Evolutionary conservation across 2,329 filamentous ascomycete genomes (phyloP), one percentile per base, ranked within the genome.

Genomic region (Didymella segeticola): DNA sequence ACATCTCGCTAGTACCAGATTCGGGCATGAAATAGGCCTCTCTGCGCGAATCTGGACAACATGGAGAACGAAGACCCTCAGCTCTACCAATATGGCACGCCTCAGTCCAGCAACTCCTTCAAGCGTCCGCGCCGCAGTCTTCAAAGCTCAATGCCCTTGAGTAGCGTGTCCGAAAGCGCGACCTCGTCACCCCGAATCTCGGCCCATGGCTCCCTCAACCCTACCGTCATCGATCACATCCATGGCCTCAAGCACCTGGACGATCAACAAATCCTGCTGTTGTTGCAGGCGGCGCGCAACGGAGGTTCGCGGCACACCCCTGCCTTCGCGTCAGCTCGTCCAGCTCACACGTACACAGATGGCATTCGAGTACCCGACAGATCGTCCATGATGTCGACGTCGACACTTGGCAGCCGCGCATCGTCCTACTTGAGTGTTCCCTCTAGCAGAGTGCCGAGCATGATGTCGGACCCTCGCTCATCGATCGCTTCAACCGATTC

Each of bases 211-310:
- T 63, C 63, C 30, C 65, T 75, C 56, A 71, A 70, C 20, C 70
- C 70, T 22, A 71, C 74, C 29, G 68, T 75, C 47, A 72, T 75
- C 56, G 66, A 72, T 27, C 72, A 75, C 60, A 74, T 75, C 56
- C 72, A 75, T 61, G 73, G 69, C 29, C 56, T 75, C 36, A 75
- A 75, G 51, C 73, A 75, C 59, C 64, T 75, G 54, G 72, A 75
- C 50, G 72, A 75, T 57, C 67, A 74, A 43, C 71, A 73, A 58
- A 75, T 75, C 48, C 61, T 75, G 54, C 51, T 74, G 50, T 58
- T 75, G 43, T 60, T 75, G 39, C 66, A 73, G 43, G 72, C 68
- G 22, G 73, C 73, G 54, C 73, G 73, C 57, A 71, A 68, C 66
- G 70, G 69, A 69, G 71, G 73, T 74, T 43, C 62, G 71, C 68